A percentile compares a stretch with the other conserved stretches of the same genome.
These are phyloP conservation scores for grape (Vitis vinifera) DNA, from an alignment of 164 flowering plant species.

Conservation along the genomic window DNA sequence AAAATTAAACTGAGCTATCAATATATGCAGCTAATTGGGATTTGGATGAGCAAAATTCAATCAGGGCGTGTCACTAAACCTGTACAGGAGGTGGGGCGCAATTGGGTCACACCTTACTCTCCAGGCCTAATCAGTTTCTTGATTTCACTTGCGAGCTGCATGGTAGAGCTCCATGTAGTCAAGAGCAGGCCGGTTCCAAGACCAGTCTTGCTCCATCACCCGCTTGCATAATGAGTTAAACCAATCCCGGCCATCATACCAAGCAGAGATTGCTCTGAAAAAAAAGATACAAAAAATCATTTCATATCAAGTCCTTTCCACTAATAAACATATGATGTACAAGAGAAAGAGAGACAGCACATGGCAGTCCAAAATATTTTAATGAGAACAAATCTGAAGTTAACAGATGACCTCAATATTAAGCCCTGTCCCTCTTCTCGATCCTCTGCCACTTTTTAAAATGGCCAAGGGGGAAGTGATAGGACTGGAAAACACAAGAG, in stretches of 20 bases:
- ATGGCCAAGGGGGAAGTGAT: no score
- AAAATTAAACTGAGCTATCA: background rate
- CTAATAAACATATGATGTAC: background rate
- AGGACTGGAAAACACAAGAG: no score
- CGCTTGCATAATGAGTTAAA: conserved; percentile 72
- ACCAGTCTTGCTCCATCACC: conserved; percentile 99
- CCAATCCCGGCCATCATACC: conserved; percentile 81
- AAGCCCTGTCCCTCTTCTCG: no score
- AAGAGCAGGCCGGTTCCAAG: conserved; percentile 97
- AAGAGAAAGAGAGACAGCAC: background rate
- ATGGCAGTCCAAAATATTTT: no score
- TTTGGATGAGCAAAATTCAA: background rate
- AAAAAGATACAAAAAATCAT: background rate
- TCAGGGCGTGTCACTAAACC: conserved; percentile 10
- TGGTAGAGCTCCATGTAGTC: conserved; percentile 94
- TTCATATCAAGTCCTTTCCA: background rate
- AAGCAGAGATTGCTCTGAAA: conserved; percentile 85
- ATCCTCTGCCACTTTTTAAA: no score
- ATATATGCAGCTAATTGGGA: conserved; percentile 2
- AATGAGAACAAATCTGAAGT: no score
- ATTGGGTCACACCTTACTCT: background rate
- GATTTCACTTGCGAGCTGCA: conserved; percentile 64
- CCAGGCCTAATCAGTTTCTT: background rate
- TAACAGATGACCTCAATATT: no score
- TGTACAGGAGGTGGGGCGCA: conserved; percentile 21